These are phyloP conservation scores for Mycena olivaceomarginata DNA, from an alignment of 768 basidiomycete genomes.

Conservation along the genomic window DNA sequence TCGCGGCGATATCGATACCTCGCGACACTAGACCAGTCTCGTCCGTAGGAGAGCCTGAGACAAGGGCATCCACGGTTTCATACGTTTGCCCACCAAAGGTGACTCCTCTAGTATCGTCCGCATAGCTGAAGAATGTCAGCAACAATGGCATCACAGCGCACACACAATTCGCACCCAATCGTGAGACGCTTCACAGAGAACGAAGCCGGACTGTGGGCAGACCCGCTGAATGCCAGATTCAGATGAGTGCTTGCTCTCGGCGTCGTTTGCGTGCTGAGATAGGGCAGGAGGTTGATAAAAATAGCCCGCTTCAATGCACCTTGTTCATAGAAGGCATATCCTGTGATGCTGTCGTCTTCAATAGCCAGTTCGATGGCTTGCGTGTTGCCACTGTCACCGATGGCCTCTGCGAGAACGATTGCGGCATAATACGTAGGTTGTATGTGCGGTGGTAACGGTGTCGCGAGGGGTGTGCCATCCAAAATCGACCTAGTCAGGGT, in stretches of 20 bases:
- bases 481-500: neutral
- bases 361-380: neutral
- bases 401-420: neutral
- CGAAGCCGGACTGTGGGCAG: neutral
- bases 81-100: neutral
- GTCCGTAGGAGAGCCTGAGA: no score
- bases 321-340: conserved; percentile 3
- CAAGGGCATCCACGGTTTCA: neutral
- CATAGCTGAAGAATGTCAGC: neutral
- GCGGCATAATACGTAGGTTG: conserved; percentile 1
- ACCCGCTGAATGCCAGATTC: neutral
- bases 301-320: neutral
- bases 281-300: neutral
- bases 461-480: neutral
- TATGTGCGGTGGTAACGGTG: neutral
- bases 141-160: neutral
- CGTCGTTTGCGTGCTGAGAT: neutral
- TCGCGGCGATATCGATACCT: no score
- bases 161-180: neutral
- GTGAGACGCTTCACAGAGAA: neutral
- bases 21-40: no score
- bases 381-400: neutral
- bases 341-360: neutral
- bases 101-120: neutral
- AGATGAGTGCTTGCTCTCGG: neutral